These are phyloP conservation scores for Pestalotiopsis sp. DNA, from an alignment of 2,329 filamentous ascomycete genomes.

Conservation along the genomic window DNA sequence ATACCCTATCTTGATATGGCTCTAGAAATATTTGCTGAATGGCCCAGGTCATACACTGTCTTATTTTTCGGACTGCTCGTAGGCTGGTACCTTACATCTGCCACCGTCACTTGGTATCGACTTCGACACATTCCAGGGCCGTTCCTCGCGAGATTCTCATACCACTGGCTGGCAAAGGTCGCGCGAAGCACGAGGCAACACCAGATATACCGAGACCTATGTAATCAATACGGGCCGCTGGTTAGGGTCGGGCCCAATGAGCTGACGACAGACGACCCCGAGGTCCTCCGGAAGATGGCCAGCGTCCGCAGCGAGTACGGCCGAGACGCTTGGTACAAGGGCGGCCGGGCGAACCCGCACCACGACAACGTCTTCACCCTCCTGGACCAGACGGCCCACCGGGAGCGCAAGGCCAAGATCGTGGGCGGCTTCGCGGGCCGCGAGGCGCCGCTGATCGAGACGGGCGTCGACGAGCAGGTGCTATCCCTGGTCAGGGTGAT, in stretches of 20 bases:
- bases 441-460: conserved; percentile 23
- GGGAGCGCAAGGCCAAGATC: conserved; percentile 26
- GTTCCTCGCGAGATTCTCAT: conserved; percentile 36
- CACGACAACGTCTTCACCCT: conserved; percentile 55
- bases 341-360: conserved; percentile 25
- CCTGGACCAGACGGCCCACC: conserved; percentile 45
- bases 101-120: conserved; percentile 30
- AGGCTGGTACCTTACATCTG: conserved; percentile 18
- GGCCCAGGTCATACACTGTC: neutral
- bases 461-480: conserved; percentile 21
- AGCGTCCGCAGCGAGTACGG: conserved; percentile 23
- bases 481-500: conserved; percentile 19
- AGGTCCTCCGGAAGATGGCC: conserved; percentile 38
- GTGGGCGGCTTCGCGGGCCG: conserved; percentile 22
- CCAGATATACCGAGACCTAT: conserved; percentile 16
- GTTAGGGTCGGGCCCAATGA: conserved; percentile 43
- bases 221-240: conserved; percentile 29
- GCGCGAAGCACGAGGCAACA: conserved; percentile 28
- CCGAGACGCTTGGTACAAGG: conserved; percentile 20
- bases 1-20: neutral
- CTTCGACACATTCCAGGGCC: conserved; percentile 43
- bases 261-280: conserved; percentile 40
- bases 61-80: neutral
- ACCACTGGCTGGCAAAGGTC: conserved; percentile 40
- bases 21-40: neutral